Evolutionary conservation across 2,329 filamentous ascomycete species (phyloP), one percentile per base, ranked within the genome.

Genomic region (Malbranchea cinnamomea): DNA sequence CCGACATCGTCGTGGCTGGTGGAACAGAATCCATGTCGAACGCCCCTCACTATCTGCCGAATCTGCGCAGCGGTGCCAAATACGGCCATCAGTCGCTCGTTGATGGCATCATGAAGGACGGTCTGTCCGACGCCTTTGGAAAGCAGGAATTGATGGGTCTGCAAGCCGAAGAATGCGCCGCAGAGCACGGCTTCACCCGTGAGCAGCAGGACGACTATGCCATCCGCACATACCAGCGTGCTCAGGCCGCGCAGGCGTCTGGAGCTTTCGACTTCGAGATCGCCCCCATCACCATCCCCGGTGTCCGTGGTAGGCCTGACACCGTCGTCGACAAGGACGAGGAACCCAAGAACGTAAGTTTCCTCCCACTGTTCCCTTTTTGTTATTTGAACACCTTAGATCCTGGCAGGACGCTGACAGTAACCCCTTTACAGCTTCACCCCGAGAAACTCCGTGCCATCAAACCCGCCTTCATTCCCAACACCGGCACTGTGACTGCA

Each of bases 1-100:
- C 87, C 41, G 77, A 82, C 45, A 77, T 94, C 42, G 75, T 98
- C 41, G 83, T 98, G 36, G 89, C 85, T 41, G 89, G 85, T 51
- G 89, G 89, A 46, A 75, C 87, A 44, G 89, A 98, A 67, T 93
- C 84, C 66, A 98, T 98, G 89, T 93, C 85, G 52, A 95, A 95
- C 65, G 69, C 78, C 32, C 89, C 89, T 30, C 85, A 98, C 66
- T 98, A 98, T 66, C 78, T 94, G 31, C 80, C 84, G 41, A 80
- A 66, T 56, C 67, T 93, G 46, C 80, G 89, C 56, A 78, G 61
- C 42, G 89, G 89, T 44, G 75, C 79, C 57, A 95, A 95, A 64
- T 98, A 91, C 59, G 89, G 89, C 47, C 74, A 95, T 62, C 78
- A 87, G 62, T 74, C 67, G 31, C 67, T 98, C 42, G 68, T 94